Evolutionary conservation across 2,329 filamentous ascomycete genomes (phyloP), one percentile per base, ranked within the genome.

Genomic region (Tolypocladium sp.): DNA sequence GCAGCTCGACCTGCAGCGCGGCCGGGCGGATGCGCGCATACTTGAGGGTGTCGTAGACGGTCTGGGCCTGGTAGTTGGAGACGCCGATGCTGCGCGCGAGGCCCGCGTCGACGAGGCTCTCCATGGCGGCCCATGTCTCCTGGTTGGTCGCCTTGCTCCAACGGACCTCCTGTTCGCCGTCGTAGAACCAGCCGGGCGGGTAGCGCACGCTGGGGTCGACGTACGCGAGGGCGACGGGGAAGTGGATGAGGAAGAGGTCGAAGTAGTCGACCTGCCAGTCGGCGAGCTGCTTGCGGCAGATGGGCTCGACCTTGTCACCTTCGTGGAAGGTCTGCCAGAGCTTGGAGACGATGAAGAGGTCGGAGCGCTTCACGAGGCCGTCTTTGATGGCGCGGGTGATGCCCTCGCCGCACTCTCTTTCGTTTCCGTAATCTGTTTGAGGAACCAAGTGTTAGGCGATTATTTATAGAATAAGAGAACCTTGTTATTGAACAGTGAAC

Each of bases 241-340:
- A 96, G 80, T 96, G 92, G 68, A 95, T 86, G 68, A 93, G 80
- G 83, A 87, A 96, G 65, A 95, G 84, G 74, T 96, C 91, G 74
- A 96, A 92, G 81, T 95, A 95, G 69, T 92, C 91, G 62, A 95
- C 73, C 63, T 88, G 87, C 86, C 90, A 93, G 79, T 93, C 89
- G 65, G 85, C 82, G 62, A 92, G 85, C 77, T 92, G 89, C 70
- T 87, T 87, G 74, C 84, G 84, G 74, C 80, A 82, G 70, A 94
- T 91, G 60, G 86, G 86, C 75, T 88, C 85, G 63, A 93, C 90
- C 67, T 83, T 82, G 66, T 93, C 87, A 67, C 81, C 81, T 69
- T 93, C 88, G 80, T 96, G 91, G 84, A 92, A 96, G 65, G 87
- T 87, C 79, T 93, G 92, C 91, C 92, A 96, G 60, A 96, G 87